These are phyloP conservation scores for Tulasnella sp. DNA, from an alignment of 768 basidiomycete species.

Conservation along the genomic window DNA sequence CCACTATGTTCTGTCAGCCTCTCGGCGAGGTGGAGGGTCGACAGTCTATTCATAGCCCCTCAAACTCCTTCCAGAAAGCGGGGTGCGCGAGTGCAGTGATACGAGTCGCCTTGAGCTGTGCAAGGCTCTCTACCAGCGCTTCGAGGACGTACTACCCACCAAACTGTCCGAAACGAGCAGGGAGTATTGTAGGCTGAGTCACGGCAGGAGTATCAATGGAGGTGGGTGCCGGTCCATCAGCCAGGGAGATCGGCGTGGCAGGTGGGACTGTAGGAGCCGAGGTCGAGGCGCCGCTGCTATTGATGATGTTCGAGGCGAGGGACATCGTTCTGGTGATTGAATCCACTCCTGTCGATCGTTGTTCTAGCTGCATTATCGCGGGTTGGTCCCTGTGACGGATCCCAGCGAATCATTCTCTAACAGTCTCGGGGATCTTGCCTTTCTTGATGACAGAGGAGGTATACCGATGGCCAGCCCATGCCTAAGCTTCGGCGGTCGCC, in stretches of 20 bases:
- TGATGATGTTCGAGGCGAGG: constrained; percentile 18
- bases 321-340: no score
- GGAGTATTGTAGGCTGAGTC: constrained; percentile 41
- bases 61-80: constrained; percentile 85
- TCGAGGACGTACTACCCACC: constrained; percentile 98
- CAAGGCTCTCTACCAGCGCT: constrained; percentile 83
- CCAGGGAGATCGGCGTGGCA: constrained; percentile 27
- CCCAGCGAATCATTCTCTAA: constrained; percentile 65
- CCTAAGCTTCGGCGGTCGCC: constrained; percentile 72
- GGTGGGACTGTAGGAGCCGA: constrained; percentile 20
- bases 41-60: constrained; percentile 88
- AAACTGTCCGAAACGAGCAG: constrained; percentile 84
- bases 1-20: constrained; percentile 81
- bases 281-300: constrained; percentile 19
- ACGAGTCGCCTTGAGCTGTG: constrained; percentile 83
- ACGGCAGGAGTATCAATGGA: constrained; percentile 22
- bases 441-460: constrained; percentile 71
- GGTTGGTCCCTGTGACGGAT: constrained; percentile 40
- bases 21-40: constrained; percentile 82
- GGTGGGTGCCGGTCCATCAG: constrained; percentile 25
- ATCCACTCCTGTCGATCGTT: constrained; percentile 21
- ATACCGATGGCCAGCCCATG: constrained; percentile 92
- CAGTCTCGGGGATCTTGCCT: constrained; percentile 34
- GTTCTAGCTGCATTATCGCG: not conserved
- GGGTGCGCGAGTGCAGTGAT: constrained; percentile 79